phyloP scores from a whole-genome alignment of 2,329 filamentous ascomycete genomes.

The Fonsecaea pedrosoi region DNA sequence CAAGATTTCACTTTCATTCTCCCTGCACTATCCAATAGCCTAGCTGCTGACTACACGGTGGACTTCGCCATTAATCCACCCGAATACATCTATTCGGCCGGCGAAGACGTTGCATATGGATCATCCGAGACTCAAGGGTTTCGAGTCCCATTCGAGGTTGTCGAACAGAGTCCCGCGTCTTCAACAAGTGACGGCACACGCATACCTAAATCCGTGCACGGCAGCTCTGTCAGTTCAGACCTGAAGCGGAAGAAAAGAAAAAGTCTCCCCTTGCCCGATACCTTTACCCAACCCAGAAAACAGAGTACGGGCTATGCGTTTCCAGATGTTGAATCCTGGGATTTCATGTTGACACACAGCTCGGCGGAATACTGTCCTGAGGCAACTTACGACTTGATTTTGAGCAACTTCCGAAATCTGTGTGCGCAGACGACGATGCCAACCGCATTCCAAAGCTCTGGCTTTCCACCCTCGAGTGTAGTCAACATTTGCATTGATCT shows the following conservation, averaged over 20 bases:
- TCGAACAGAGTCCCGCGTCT: slow-evolving; percentile 34
- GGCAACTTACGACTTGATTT: slow-evolving; percentile 42
- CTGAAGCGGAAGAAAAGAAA: slow-evolving; percentile 35
- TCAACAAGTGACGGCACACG: slow-evolving; percentile 34
- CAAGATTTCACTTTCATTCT: slow-evolving; percentile 41
- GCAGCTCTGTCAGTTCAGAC: slow-evolving; percentile 21
- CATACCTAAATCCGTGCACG: slow-evolving; percentile 19
- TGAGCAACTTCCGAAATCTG: slow-evolving; percentile 43
- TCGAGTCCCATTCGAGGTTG: slow-evolving; percentile 12
- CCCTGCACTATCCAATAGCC: slow-evolving; percentile 26
- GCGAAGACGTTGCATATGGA: slow-evolving; percentile 57
- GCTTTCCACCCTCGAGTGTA: slow-evolving; percentile 42
- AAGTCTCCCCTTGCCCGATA: slow-evolving; percentile 21
- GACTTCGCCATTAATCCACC: slow-evolving; percentile 24
- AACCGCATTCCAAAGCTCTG: slow-evolving; percentile 43
- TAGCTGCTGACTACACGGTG: slow-evolving; percentile 29
- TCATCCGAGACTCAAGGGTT: slow-evolving; percentile 16
- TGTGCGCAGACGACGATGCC: slow-evolving; percentile 46
- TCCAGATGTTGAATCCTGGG: slow-evolving; percentile 12
- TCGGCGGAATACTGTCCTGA: slow-evolving; percentile 25
- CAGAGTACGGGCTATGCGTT: slow-evolving; percentile 25
- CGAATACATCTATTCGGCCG: slow-evolving; percentile 20
- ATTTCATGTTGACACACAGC: slow-evolving; percentile 3
- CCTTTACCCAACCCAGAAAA: slow-evolving; percentile 28
- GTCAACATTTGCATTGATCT: slow-evolving; percentile 45